Conservation (phyloP, 768 basidiomycete genomes). For the Mycena filopes region DNA sequence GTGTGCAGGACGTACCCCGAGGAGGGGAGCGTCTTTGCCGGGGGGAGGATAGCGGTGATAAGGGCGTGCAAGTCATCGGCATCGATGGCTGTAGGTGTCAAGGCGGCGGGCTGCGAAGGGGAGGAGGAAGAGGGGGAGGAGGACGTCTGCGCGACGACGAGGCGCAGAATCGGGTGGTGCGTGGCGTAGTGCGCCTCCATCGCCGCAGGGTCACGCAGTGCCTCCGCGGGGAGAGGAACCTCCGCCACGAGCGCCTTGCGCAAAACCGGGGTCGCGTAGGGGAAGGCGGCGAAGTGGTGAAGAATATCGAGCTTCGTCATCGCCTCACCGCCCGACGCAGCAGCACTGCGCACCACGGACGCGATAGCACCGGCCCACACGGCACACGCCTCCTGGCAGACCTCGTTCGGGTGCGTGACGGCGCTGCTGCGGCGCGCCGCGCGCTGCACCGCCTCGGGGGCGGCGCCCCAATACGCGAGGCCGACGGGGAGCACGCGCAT, state of each 20-base stretch:
- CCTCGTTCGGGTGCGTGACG: slow-evolving; percentile 21
- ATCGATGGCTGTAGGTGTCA: background rate
- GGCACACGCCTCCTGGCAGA: slow-evolving; percentile 18
- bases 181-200: slow-evolving; percentile 46
- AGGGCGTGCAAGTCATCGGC: background rate
- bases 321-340: background rate
- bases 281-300: slow-evolving; percentile 50
- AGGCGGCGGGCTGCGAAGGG: background rate
- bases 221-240: slow-evolving; percentile 28
- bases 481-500: slow-evolving; percentile 59
- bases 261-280: slow-evolving; percentile 44
- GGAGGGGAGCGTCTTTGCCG: slow-evolving; percentile 44
- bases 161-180: slow-evolving; percentile 52
- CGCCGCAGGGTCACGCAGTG: slow-evolving; percentile 31
- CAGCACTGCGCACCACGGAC: background rate
- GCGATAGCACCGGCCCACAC: slow-evolving; percentile 8
- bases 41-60: slow-evolving; percentile 39
- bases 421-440: slow-evolving; percentile 2
- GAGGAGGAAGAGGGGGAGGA: background rate
- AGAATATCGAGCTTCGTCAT: slow-evolving; percentile 54
- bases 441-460: background rate
- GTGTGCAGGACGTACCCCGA: slow-evolving; percentile 54
- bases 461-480: slow-evolving; percentile 41
- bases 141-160: slow-evolving; percentile 33
- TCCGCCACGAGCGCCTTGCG: slow-evolving; percentile 46